These are phyloP conservation scores for Epichloe brachyelytri DNA, from an alignment of 2,329 filamentous ascomycete genomes.

Conservation along the genomic window DNA sequence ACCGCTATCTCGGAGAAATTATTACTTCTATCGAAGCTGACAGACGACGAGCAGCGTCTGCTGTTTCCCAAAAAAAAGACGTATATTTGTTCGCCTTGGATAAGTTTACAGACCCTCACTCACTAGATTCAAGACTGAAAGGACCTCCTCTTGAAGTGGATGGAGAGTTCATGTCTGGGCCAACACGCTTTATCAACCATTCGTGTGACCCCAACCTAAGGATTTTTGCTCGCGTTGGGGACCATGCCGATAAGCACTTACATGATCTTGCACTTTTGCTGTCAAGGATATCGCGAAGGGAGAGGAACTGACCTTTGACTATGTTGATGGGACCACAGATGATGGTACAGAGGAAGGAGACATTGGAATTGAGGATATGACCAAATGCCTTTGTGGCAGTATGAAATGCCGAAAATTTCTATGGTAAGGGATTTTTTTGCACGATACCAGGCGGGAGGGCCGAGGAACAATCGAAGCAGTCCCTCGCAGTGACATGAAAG, in stretches of 20 bases:
- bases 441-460: neutral
- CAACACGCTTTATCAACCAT: conserved; percentile 74
- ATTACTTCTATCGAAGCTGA: conserved; percentile 53
- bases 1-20: conserved; percentile 63
- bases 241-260: conserved; percentile 59
- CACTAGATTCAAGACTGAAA: conserved; percentile 41
- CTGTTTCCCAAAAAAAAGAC: conserved; percentile 50
- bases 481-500: too few relatives aligned
- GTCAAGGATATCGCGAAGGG: conserved; percentile 49
- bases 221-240: conserved; percentile 67
- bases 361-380: conserved; percentile 38
- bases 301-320: conserved; percentile 70
- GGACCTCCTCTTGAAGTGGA: conserved; percentile 48
- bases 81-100: conserved; percentile 73
- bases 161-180: conserved; percentile 66
- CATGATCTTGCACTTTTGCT: conserved; percentile 67
- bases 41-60: conserved; percentile 43
- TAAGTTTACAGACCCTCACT: conserved; percentile 54
- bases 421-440: conserved; percentile 33
- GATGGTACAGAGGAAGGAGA: conserved; percentile 30
- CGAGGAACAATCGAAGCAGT: too few relatives aligned
- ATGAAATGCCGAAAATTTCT: conserved; percentile 55
- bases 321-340: conserved; percentile 51
- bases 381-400: conserved; percentile 48
- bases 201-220: conserved; percentile 67